A percentile compares a stretch with the other conserved stretches of the same genome.
Evolutionary conservation across 2,329 filamentous ascomycete genomes (phyloP).

Genomic region (Stagonosporopsis cucurbitacearum): DNA sequence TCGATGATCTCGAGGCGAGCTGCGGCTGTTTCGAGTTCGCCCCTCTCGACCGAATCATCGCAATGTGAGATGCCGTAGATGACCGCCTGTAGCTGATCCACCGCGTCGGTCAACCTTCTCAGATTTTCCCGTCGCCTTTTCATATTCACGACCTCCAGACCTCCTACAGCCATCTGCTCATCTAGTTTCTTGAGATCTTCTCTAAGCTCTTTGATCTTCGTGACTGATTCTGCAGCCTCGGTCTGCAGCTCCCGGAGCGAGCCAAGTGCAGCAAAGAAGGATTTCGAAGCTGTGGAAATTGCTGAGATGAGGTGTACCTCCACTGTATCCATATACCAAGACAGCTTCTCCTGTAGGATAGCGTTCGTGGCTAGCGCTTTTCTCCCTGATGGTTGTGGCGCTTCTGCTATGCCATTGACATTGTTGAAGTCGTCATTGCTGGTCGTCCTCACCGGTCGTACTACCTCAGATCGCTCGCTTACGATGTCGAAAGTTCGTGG

Average conservation of each 20-base stretch:
- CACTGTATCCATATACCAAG: slow-evolving; percentile 99
- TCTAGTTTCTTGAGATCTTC: slow-evolving; percentile 82
- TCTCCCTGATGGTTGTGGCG: slow-evolving; percentile 64
- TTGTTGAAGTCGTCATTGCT: slow-evolving; percentile 60
- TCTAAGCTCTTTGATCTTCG: slow-evolving; percentile 80
- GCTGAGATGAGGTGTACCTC: slow-evolving; percentile 96
- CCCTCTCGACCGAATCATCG: slow-evolving; percentile 80
- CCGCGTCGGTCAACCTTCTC: slow-evolving; percentile 78
- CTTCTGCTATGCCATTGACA: slow-evolving; percentile 64
- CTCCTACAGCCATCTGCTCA: slow-evolving; percentile 82
- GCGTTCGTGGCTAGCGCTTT: slow-evolving; percentile 95
- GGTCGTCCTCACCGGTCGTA: slow-evolving; percentile 64
- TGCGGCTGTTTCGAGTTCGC: slow-evolving; percentile 82
- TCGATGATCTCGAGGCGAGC: slow-evolving; percentile 80
- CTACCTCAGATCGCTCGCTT: slow-evolving; percentile 94
- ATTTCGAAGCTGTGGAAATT: slow-evolving; percentile 93
- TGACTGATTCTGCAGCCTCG: slow-evolving; percentile 89
- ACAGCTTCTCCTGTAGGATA: slow-evolving; percentile 95
- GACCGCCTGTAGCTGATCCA: slow-evolving; percentile 81
- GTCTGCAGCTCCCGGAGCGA: slow-evolving; percentile 89
- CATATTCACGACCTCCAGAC: slow-evolving; percentile 84
- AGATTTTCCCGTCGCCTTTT: slow-evolving; percentile 84
- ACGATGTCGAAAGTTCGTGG: slow-evolving; percentile 96
- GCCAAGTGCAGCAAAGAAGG: slow-evolving; percentile 93
- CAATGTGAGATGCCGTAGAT: slow-evolving; percentile 77